Conservation (phyloP, 306 rosid species). For the Ormosia emarginata region DNA sequence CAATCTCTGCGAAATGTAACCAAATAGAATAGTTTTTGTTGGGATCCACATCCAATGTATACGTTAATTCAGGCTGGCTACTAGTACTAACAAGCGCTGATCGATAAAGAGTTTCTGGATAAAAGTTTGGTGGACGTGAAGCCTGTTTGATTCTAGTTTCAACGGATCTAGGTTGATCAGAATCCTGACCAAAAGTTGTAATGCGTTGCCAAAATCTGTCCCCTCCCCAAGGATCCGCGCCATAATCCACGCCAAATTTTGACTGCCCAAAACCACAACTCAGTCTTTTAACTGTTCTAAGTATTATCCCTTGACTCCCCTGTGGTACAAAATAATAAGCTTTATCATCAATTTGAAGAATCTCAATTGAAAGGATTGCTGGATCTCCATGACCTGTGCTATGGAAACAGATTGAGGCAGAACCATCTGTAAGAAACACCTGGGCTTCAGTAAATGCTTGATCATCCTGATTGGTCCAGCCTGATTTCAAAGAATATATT, state of each 20-base stretch:
- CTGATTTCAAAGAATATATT: constrained; percentile 71
- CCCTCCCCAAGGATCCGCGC: constrained; percentile 71
- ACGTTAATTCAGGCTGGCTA: constrained; percentile 67
- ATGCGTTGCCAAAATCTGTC: constrained; percentile 78
- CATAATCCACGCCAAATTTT: constrained; percentile 65
- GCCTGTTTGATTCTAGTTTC: constrained; percentile 65
- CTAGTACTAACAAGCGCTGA: constrained; percentile 65
- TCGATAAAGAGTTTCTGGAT: constrained; percentile 81
- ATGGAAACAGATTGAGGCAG: constrained; percentile 86
- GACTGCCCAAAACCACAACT: constrained; percentile 80
- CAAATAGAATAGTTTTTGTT: constrained; percentile 89
- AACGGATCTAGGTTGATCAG: constrained; percentile 62
- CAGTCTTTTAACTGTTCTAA: constrained; percentile 74
- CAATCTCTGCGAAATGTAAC: constrained; percentile 94
- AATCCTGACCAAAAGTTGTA: constrained; percentile 50
- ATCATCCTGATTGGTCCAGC: constrained; percentile 81
- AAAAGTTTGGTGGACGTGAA: constrained; percentile 72
- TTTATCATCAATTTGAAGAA: constrained; percentile 74
- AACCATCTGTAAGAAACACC: constrained; percentile 59
- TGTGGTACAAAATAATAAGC: constrained; percentile 63
- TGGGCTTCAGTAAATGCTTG: constrained; percentile 71
- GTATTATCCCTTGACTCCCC: constrained; percentile 56
- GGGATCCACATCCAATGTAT: constrained; percentile 78
- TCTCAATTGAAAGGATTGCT: constrained; percentile 86
- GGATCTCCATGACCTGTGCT: constrained; percentile 99